Evolutionary conservation across 345 rosid genomes (phyloP).

Genomic region (Boechera stricta): DNA sequence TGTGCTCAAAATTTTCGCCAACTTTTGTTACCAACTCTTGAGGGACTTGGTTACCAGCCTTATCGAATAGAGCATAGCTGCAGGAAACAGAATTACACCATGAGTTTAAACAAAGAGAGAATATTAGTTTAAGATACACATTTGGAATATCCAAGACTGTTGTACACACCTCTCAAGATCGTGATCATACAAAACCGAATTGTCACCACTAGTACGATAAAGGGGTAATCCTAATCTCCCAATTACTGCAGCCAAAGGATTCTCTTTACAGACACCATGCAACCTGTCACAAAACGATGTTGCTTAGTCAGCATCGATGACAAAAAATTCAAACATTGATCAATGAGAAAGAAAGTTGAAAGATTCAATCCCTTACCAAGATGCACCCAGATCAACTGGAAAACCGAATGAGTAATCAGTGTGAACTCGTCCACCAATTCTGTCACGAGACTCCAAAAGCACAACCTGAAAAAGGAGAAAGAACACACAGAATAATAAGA

Average conservation of each 20-base stretch:
- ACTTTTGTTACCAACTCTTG: conserved; percentile 81
- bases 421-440: conserved; percentile 87
- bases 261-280: conserved; percentile 96
- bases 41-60: conserved; percentile 87
- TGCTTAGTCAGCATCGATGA: not conserved
- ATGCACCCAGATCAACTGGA: conserved; percentile 96
- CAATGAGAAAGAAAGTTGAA: not conserved
- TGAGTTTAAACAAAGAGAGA: conserved; percentile 10
- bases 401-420: conserved; percentile 90
- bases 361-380: conserved; percentile 56
- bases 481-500: conserved; percentile 17
- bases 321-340: conserved; percentile 23
- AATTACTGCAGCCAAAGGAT: conserved; percentile 91
- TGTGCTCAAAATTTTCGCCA: conserved; percentile 79
- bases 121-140: not conserved
- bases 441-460: conserved; percentile 82
- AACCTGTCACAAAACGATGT: conserved; percentile 60
- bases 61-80: conserved; percentile 77
- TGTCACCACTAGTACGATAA: conserved; percentile 95
- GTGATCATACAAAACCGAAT: conserved; percentile 95
- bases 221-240: conserved; percentile 89
- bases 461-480: conserved; percentile 58
- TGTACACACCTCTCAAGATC: conserved; percentile 85
- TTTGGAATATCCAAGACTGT: not conserved
- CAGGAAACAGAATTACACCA: conserved; percentile 49